These are phyloP conservation scores for Stagonosporopsis chrysanthemi DNA, from an alignment of 2,329 filamentous ascomycete species.

Conservation along the genomic window DNA sequence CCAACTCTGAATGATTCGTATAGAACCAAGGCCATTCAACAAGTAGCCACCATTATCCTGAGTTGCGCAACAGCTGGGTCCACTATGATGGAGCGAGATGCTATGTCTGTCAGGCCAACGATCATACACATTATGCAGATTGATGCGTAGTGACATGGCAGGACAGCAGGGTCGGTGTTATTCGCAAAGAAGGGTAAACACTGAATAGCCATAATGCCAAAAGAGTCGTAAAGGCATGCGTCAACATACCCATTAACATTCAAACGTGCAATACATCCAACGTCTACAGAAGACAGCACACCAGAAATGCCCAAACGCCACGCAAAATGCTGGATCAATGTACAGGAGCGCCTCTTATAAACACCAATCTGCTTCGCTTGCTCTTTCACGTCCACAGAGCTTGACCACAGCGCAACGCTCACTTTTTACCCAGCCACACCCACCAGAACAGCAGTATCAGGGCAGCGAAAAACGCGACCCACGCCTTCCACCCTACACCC, in stretches of 20 bases:
- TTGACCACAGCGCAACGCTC: not conserved
- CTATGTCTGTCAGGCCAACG: no score
- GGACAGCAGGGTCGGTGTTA: no score
- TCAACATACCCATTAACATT: not conserved
- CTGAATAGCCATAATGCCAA: not conserved
- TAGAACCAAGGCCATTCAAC: no score
- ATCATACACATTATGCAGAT: no score
- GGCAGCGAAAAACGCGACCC: slow-evolving; percentile 86
- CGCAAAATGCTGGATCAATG: slow-evolving; percentile 15
- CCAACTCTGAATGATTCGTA: no score
- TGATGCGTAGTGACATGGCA: no score
- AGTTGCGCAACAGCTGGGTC: no score
- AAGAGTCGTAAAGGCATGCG: not conserved
- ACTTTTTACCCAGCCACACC: slow-evolving; percentile 71
- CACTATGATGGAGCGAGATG: no score
- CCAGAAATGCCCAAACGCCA: slow-evolving; percentile 13
- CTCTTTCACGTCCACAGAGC: not conserved
- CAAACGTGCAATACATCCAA: not conserved
- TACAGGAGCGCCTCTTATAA: not conserved
- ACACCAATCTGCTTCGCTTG: not conserved
- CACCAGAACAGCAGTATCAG: slow-evolving; percentile 87
- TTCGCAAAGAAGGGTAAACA: not conserved
- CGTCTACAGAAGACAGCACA: not conserved
- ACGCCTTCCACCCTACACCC: slow-evolving; percentile 95
- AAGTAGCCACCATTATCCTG: no score